These are phyloP conservation scores for Cladosporium phlei DNA, from an alignment of 2,329 filamentous ascomycete genomes.

Conservation along the genomic window DNA sequence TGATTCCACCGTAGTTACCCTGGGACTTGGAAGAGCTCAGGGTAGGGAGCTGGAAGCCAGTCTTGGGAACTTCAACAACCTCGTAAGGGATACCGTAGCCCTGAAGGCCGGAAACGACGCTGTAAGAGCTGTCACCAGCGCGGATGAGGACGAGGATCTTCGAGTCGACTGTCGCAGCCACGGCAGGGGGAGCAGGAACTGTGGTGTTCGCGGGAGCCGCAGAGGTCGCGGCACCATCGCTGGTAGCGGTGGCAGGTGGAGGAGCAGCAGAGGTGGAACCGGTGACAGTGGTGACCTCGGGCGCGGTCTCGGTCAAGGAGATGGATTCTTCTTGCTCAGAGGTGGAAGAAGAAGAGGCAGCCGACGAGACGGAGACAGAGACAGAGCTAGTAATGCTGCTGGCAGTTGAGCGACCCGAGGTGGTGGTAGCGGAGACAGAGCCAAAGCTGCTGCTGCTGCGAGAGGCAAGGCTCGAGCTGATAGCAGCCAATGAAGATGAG, in stretches of 20 bases:
- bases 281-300: slow-evolving; percentile 5
- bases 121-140: slow-evolving; percentile 45
- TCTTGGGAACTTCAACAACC: slow-evolving; percentile 50
- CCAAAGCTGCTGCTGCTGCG: background rate
- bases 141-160: slow-evolving; percentile 10
- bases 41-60: slow-evolving; percentile 47
- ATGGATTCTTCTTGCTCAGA: background rate
- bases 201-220: background rate
- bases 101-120: slow-evolving; percentile 51
- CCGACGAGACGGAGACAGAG: background rate
- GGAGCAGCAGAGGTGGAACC: slow-evolving; percentile 9
- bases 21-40: slow-evolving; percentile 46
- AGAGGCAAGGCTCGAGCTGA: background rate
- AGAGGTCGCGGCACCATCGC: slow-evolving; percentile 3
- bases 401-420: background rate
- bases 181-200: slow-evolving; percentile 4
- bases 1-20: slow-evolving; percentile 58
- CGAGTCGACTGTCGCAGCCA: slow-evolving; percentile 1
- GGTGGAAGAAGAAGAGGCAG: background rate
- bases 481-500: background rate
- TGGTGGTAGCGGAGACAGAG: background rate
- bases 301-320: slow-evolving; percentile 6
- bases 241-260: slow-evolving; percentile 6
- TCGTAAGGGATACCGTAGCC: slow-evolving; percentile 59
- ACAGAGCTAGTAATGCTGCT: background rate